Percentiles rank a stretch among this genome's conserved stretches.
Evolutionary conservation across 106 monocot species (phyloP).

Genomic region (Platanthera zijinensis): DNA sequence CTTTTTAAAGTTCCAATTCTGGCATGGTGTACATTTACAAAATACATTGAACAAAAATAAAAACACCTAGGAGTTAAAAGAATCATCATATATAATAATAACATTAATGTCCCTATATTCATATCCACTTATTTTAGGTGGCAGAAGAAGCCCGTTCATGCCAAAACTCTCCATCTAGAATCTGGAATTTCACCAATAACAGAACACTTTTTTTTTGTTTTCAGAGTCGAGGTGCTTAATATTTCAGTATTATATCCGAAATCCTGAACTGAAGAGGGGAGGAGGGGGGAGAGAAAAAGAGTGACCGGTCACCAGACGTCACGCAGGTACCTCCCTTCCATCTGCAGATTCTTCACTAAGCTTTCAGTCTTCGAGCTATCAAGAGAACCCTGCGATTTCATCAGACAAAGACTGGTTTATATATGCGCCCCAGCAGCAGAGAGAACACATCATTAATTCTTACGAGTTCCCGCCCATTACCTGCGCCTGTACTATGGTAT

Average conservation of each 20-base stretch:
- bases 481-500: constrained; percentile 71
- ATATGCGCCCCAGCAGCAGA: not conserved
- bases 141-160: not conserved
- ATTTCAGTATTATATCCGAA: not conserved
- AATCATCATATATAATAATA: not conserved
- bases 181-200: not conserved
- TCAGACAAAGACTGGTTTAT: not conserved
- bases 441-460: not conserved
- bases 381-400: constrained; percentile 55
- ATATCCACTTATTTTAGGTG: not conserved
- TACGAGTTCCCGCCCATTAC: constrained; percentile 13
- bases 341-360: constrained; percentile 85
- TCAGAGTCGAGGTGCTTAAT: not conserved
- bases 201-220: not conserved
- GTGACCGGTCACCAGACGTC: constrained; percentile 73
- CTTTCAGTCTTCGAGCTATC: constrained; percentile 82
- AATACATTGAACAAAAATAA: not conserved
- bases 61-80: not conserved
- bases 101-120: not conserved
- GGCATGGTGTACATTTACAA: no score
- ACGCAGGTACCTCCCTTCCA: constrained; percentile 83
- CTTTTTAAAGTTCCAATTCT: no score
- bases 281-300: not conserved
- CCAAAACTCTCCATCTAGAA: not conserved
- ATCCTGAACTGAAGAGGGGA: not conserved